Base-by-base conservation (phyloP, 331 rosid genomes). In the Stylosanthes scabra region DNA sequence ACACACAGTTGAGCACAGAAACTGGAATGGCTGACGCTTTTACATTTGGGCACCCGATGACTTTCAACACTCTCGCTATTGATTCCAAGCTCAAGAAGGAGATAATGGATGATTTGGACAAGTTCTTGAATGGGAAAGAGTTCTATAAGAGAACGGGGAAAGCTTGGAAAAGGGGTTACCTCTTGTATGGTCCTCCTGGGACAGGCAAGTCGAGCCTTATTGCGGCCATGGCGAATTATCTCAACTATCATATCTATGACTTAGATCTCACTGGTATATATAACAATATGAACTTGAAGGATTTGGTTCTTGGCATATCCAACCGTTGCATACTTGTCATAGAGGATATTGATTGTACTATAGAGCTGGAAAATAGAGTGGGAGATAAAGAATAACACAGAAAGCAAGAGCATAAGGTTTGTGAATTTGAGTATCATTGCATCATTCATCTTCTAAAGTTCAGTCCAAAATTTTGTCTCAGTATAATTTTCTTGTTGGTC, bases 141-240 rank as follows among this genome's bases (percentile, higher is more conserved):
- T 70, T 75, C 60, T 76, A 76, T 4, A 76, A 40, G 37, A 65
- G 57, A 71, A 66, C 76, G 0, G 85, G 85, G 2, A 81, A 71
- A 54, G 78, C 85, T 29, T 76, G 85, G 85, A 81, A 76, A 52
- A 70, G 82, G 2, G 82, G 85, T 25, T 81, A 81, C 65, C 58
- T 81, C 40, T 37, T 81, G 27, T 76, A 81, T 63, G 82, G 85
- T 5, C 82, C 81, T 29, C 85, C 85, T 15, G 85, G 82, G 2
- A 76, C 85, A 1, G 82, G 85, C 8, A 81, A 81, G 31, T 65
- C 85, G 1, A 81, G 85, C 10, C 50, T 81, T 11, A 81, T 81
- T 65, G 85, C 79, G 16, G 56, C 81, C 47, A 81, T 76, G 85
- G 66, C 85, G 25, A 50, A 58, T 29, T 55, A 81, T 37, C 75